phyloP scores from a whole-genome alignment of 1,139 yeast species.

The Trichomonascaceae sp. region DNA sequence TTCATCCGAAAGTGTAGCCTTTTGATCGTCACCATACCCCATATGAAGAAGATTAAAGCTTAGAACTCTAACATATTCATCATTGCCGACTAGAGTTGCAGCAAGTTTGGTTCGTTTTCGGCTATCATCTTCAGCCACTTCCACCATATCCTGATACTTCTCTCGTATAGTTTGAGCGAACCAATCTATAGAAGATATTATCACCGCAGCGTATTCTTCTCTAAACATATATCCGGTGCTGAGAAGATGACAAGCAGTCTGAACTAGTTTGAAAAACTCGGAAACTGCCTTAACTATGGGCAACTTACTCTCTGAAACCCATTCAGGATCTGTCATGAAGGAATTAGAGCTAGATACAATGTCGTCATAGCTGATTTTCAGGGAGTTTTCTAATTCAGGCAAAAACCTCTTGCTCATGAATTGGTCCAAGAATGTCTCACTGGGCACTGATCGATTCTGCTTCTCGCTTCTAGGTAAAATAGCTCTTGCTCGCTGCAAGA shows the following conservation, averaged over 20 bases:
- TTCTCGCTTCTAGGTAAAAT: constrained; percentile 30
- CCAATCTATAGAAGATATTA: constrained; percentile 26
- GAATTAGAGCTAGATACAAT: constrained; percentile 24
- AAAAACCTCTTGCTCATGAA: constrained; percentile 62
- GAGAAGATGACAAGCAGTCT: constrained; percentile 28
- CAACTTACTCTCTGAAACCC: constrained; percentile 28
- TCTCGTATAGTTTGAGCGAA: constrained; percentile 16
- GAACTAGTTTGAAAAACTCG: constrained; percentile 26
- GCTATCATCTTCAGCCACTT: constrained; percentile 15
- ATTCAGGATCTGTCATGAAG: constrained; percentile 25
- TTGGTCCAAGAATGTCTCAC: constrained; percentile 47
- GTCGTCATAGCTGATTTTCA: constrained; percentile 38
- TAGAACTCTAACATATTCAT: constrained; percentile 11
- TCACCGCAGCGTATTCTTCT: constrained; percentile 31
- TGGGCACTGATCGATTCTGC: constrained; percentile 20
- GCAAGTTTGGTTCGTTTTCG: constrained; percentile 10
- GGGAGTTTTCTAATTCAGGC: constrained; percentile 55
- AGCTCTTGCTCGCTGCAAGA: constrained; percentile 45
- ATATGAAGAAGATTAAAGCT: constrained; percentile 7
- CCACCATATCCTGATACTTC: constrained; percentile 19
- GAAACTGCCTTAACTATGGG: constrained; percentile 30
- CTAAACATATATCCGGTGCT: constrained; percentile 32
- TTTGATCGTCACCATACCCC: constrained; percentile 11
- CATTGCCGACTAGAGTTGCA: constrained; percentile 14
- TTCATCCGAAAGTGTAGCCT: constrained; percentile 17